Percentiles rank a stretch among this genome's conserved stretches.
phyloP scores from a whole-genome alignment of 1,284 basidiomycete species.

The Heterobasidion annosum region DNA sequence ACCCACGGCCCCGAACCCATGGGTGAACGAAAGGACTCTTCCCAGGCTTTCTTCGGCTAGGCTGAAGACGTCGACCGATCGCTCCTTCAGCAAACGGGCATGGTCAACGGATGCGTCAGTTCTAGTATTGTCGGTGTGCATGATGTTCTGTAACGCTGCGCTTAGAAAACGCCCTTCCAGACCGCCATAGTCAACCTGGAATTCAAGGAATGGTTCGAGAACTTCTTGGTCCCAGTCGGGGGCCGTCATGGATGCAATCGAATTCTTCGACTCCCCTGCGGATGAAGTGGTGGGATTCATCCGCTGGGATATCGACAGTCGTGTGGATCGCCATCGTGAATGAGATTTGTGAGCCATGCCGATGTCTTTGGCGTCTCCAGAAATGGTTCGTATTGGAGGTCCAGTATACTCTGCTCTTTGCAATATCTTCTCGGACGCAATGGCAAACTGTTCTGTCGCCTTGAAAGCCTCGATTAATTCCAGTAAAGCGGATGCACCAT shows the following conservation, averaged over 20 bases:
- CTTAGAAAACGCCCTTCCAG: constrained; percentile 68
- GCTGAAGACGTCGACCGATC: constrained; percentile 62
- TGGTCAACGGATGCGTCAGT: constrained; percentile 30
- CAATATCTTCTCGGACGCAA: constrained; percentile 61
- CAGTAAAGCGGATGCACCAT: constrained; percentile 53
- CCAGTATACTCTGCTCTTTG: constrained; percentile 57
- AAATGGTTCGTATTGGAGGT: constrained; percentile 14
- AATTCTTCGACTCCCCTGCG: constrained; percentile 8
- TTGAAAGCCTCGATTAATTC: constrained; percentile 67
- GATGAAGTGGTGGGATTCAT: constrained; percentile 21
- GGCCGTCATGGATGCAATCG: constrained; percentile 25
- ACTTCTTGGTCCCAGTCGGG: constrained; percentile 83
- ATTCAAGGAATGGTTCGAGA: constrained; percentile 88
- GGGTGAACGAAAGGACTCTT: constrained; percentile 74
- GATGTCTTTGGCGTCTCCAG: constrained; percentile 4
- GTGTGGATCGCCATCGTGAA: constrained; percentile 36
- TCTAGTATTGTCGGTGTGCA: constrained; percentile 25
- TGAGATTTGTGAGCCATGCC: constrained; percentile 15
- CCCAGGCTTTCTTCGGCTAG: constrained; percentile 73
- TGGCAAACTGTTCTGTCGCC: constrained; percentile 75
- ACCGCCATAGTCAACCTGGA: constrained; percentile 73
- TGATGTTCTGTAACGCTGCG: constrained; percentile 40
- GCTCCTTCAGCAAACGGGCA: constrained; percentile 63
- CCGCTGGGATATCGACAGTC: constrained; percentile 69
- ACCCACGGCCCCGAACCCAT: constrained; percentile 75